Base-by-base conservation (phyloP, 129 eudicot species). In the Centaurea solstitialis region DNA sequence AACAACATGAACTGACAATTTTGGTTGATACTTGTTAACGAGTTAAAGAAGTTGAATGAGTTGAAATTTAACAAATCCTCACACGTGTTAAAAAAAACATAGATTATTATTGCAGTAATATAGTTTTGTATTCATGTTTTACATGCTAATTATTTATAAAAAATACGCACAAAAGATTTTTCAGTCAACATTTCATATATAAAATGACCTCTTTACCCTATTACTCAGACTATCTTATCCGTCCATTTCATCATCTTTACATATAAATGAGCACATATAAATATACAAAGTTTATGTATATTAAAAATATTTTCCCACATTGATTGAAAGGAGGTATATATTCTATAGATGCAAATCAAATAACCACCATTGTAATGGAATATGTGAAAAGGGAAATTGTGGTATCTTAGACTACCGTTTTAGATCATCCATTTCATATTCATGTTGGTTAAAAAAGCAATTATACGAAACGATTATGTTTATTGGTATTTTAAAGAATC, bases 361-460 rank as follows among this genome's bases (percentile, higher is more conserved):
- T 83, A 77, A 83, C 43, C 74, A 83, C 86, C 86, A 72, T 83
- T 83, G 82, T 77, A 77, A 83, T 83, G 75, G 86, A 83, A 83
- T 83, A 77, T 83, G 61, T 81, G 80, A 37, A 67, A 80, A 30
- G 67, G 15, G 13, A 72, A 72, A 23, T 57, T 72, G 28, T 68
- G 79, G 86, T 72, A 83, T 83, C 79, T 83, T 83, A 20, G 82
- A 83, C 86, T 71, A 62, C 79, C 70, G 47, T 71, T 83, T 71
- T 39, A 72, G 62, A 77, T 83, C 86, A 77, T 71, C 86, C 86
- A 72, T 83, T 83, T 53, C 70, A 20, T 47, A 23, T 23, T 70
- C 76, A 76, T 81, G 70, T 28, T 74, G 75, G 80, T 68, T 66
- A 68, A 22, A 61, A 28, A 23, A 21, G 65, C 23, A 57, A 17